phyloP scores from a whole-genome alignment of 345 rosid genomes.

The Boechera retrofracta region DNA sequence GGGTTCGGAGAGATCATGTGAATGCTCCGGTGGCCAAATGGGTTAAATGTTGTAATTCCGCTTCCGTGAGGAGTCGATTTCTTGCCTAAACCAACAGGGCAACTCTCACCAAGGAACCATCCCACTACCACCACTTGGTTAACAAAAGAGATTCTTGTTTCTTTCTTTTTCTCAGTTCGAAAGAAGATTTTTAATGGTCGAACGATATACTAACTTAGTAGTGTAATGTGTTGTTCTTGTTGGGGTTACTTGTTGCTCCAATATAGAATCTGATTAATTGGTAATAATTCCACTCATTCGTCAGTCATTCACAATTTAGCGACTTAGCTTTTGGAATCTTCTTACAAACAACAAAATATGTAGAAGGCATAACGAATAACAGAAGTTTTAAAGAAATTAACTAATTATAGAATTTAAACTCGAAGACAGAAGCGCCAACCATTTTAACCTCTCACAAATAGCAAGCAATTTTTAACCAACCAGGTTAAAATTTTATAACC shows the following conservation, averaged over 20 bases:
- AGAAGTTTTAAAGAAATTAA: background rate
- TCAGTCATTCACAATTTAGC: background rate
- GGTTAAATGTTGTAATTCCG: too few relatives aligned
- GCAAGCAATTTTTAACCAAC: conserved; percentile 39
- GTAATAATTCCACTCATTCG: background rate
- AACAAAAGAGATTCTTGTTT: background rate
- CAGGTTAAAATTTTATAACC: conserved; percentile 9
- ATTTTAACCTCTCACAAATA: conserved; percentile 40
- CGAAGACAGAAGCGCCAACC: conserved; percentile 29
- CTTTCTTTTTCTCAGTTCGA: background rate
- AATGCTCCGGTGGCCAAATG: too few relatives aligned
- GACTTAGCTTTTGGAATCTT: conserved; percentile 13
- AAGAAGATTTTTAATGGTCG: background rate
- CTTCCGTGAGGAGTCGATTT: too few relatives aligned
- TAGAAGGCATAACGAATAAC: background rate
- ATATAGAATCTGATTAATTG: background rate
- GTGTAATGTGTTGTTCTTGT: background rate
- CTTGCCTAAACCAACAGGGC: too few relatives aligned
- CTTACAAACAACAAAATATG: background rate
- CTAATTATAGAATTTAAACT: conserved; percentile 39
- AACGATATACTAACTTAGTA: background rate
- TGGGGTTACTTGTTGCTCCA: background rate
- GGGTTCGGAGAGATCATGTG: too few relatives aligned
- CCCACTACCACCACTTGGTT: too few relatives aligned
- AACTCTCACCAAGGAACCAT: too few relatives aligned